Evolutionary conservation across 2,329 filamentous ascomycete species (phyloP).

Genomic region (Xylaria hypoxylon): DNA sequence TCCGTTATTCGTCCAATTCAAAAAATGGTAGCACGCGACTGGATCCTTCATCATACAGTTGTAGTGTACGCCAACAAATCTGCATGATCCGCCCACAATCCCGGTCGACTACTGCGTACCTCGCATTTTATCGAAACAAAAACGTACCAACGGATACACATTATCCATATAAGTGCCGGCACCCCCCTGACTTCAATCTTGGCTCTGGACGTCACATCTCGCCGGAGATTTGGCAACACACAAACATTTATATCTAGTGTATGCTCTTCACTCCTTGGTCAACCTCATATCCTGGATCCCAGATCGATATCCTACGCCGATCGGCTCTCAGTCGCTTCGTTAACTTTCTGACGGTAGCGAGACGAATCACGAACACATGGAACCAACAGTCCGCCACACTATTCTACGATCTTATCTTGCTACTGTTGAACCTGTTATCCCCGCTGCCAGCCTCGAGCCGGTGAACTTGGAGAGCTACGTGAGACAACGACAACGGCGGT

Average conservation of each 20-base stretch:
- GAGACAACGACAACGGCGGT: conserved; percentile 26
- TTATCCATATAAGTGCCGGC: conserved; percentile 15
- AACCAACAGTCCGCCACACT: neutral
- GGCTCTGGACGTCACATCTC: conserved; percentile 2
- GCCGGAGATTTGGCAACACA: conserved; percentile 13
- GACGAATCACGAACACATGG: conserved; percentile 17
- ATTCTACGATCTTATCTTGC: neutral
- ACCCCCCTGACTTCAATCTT: conserved; percentile 17
- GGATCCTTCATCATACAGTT: conserved; percentile 22
- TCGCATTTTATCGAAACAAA: conserved; percentile 19
- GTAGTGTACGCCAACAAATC: conserved; percentile 29
- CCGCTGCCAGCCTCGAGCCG: conserved; percentile 16
- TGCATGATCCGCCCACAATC: conserved; percentile 38
- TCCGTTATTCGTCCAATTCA: conserved; percentile 9
- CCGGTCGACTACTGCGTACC: conserved; percentile 17
- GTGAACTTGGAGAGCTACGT: conserved; percentile 18
- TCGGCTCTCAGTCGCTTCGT: neutral
- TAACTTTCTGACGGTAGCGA: conserved; percentile 1
- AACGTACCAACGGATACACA: neutral
- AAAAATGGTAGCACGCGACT: conserved; percentile 26
- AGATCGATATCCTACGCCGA: neutral
- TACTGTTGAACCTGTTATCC: conserved; percentile 13
- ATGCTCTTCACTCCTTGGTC: neutral
- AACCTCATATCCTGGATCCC: neutral
- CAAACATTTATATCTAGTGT: neutral